phyloP scores from a whole-genome alignment of 2,329 filamentous ascomycete genomes.

The Neopestalotiopsis sp. region DNA sequence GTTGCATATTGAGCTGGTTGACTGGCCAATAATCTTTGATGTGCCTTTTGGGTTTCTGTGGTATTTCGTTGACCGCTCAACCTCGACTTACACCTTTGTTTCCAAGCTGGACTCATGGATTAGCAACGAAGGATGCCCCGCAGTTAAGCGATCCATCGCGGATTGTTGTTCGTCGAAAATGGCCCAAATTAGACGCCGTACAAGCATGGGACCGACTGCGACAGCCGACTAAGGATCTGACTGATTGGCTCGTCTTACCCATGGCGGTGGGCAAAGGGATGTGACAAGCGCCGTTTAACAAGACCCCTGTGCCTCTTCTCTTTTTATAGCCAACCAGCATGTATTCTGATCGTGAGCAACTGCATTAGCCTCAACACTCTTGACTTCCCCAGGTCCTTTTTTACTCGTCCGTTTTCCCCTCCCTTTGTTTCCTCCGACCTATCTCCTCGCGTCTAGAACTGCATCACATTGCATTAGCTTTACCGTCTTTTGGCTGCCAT shows the following conservation, averaged over 20 bases:
- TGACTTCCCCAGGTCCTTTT: conserved; percentile 22
- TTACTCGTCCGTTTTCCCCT: conserved; percentile 20
- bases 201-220: conserved; percentile 21
- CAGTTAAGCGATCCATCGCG: neutral
- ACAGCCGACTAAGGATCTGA: conserved; percentile 22
- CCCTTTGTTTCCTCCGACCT: conserved; percentile 25
- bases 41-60: neutral
- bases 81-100: neutral
- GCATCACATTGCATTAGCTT: conserved; percentile 34
- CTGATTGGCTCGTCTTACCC: conserved; percentile 28
- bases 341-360: conserved; percentile 20
- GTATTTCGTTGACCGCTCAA: conserved; percentile 7
- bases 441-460: conserved; percentile 33
- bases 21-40: no score
- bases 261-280: conserved; percentile 12
- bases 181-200: conserved; percentile 19
- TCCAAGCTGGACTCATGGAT: conserved; percentile 5
- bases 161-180: conserved; percentile 9
- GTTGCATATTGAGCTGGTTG: neutral
- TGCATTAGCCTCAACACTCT: conserved; percentile 25
- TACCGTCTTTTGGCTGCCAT: conserved; percentile 27
- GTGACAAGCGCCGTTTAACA: conserved; percentile 16
- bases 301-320: conserved; percentile 19
- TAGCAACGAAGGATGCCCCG: conserved; percentile 3
- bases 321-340: conserved; percentile 44